A percentile compares a stretch with the other conserved stretches of the same genome.
phyloP scores from a whole-genome alignment of 208 protist genomes.

The Leishmania turanica region DNA sequence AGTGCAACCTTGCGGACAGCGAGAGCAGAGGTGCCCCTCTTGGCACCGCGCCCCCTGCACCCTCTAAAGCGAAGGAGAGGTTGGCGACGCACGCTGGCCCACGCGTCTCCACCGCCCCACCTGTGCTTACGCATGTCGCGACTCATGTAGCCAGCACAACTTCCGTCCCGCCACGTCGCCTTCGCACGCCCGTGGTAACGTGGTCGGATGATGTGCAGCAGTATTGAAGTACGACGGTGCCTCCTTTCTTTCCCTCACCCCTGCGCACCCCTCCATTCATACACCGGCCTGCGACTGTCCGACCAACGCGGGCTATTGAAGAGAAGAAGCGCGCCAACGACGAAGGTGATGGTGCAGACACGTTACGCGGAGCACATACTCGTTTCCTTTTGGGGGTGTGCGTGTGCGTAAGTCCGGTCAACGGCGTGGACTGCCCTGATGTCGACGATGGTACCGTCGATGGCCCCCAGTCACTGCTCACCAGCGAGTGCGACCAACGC shows the following conservation, averaged over 20 bases:
- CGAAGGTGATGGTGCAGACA: neutral
- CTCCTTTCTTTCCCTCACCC: neutral
- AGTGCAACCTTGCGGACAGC: neutral
- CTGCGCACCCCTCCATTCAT: neutral
- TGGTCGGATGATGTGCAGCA: conserved; percentile 25
- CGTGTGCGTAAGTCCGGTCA: neutral
- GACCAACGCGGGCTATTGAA: neutral
- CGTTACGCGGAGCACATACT: neutral
- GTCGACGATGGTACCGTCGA: neutral
- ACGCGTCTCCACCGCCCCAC: neutral
- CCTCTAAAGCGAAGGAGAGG: neutral
- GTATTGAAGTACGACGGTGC: neutral
- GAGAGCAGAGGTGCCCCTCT: neutral
- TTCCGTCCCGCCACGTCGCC: neutral
- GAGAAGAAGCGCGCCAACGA: neutral
- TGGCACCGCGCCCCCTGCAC: neutral
- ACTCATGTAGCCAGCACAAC: no score
- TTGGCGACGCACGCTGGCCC: neutral
- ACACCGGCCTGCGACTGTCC: neutral
- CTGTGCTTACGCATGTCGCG: neutral
- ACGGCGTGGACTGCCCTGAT: neutral
- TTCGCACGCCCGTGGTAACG: conserved; percentile 11
- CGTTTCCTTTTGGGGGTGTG: neutral
- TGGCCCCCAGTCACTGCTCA: neutral
- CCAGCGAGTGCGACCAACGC: neutral